Percentiles rank a stretch among this genome's conserved stretches.
These are phyloP conservation scores for Tulasnella sp. DNA, from an alignment of 768 basidiomycete species.

Conservation along the genomic window DNA sequence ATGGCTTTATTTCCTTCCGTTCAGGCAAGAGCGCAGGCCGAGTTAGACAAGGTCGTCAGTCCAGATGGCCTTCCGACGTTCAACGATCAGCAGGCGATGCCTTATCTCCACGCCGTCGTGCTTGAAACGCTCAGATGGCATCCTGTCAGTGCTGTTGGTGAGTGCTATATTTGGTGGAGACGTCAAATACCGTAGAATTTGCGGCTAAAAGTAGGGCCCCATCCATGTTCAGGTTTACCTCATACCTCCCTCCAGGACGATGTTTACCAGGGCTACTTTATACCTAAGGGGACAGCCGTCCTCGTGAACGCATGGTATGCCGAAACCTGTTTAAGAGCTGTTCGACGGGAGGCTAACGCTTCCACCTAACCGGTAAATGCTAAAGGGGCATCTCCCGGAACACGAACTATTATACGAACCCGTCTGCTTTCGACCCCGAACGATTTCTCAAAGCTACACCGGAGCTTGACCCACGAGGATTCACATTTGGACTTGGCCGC, in stretches of 20 bases:
- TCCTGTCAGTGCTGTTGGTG: not conserved
- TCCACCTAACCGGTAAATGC: too few relatives aligned
- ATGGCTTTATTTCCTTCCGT: constrained; percentile 33
- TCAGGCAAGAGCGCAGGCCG: constrained; percentile 38
- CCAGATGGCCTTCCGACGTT: constrained; percentile 33
- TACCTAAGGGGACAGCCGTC: not conserved
- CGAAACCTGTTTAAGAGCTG: too few relatives aligned
- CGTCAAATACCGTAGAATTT: too few relatives aligned
- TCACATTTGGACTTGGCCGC: constrained; percentile 11
- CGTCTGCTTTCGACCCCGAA: constrained; percentile 15
- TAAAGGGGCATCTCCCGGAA: not conserved
- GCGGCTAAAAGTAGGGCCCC: not conserved
- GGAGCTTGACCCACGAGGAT: not conserved
- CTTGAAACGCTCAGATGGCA: constrained; percentile 31
- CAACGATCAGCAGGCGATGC: constrained; percentile 29
- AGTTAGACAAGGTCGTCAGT: constrained; percentile 37
- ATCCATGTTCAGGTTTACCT: not conserved
- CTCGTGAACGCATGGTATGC: not conserved
- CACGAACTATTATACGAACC: not conserved
- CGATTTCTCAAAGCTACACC: constrained; percentile 11
- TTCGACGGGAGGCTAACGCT: too few relatives aligned
- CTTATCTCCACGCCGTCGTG: constrained; percentile 30
- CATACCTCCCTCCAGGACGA: not conserved
- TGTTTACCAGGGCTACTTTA: not conserved
- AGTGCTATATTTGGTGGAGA: too few relatives aligned